Base-by-base conservation (phyloP, 2,329 filamentous ascomycete genomes). In the Zymoseptoria pseudotritici region DNA sequence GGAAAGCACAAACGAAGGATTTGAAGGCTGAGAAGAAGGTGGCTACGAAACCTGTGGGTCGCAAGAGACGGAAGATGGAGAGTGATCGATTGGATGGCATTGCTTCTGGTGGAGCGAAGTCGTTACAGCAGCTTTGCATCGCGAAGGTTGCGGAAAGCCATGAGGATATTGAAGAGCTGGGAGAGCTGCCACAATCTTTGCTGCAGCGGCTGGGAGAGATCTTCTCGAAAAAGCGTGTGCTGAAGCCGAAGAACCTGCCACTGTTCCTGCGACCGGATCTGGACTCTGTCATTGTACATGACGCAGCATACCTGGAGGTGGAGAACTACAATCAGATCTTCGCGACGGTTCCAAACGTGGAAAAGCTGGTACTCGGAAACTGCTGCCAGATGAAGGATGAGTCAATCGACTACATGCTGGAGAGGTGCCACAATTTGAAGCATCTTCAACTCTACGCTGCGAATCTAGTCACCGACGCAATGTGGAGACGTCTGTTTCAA, bases 321-420 rank as follows among this genome's bases (percentile, higher is more conserved):
- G 84, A 91, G 65, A 91, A 97, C 69, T 91, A 88, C 65, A 82
- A 89, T 54, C 83, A 86, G 64, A 90, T 96, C 50, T 91, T 97
- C 63, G 87, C 91, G 56, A 81, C 85, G 2, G 86, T 89, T 59
- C 85, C 89, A 0, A 80, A 80, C 5, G 77, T 96, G 57, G 84
- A 84, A 67, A 82, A 82, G 51, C 80, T 97, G 59, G 88, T 91
- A 65, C 77, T 96, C 10, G 86, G 88, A 54, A 93, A 92, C 69
- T 90, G 87, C n/a, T 89, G 94, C 55, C 92, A 96, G 70, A 88
- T 97, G 79, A 96, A 96, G 74, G 89, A 97, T 69, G 80, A 81
- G 49, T 88, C 91, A 50, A 82, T 97, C 74, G 84, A 90, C 56
- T 96, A 93, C 72, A 83, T 97, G 69, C 79, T 90, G 20, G 85